phyloP scores from a whole-genome alignment of 164 flowering plant genomes.

The Piper longum region DNA sequence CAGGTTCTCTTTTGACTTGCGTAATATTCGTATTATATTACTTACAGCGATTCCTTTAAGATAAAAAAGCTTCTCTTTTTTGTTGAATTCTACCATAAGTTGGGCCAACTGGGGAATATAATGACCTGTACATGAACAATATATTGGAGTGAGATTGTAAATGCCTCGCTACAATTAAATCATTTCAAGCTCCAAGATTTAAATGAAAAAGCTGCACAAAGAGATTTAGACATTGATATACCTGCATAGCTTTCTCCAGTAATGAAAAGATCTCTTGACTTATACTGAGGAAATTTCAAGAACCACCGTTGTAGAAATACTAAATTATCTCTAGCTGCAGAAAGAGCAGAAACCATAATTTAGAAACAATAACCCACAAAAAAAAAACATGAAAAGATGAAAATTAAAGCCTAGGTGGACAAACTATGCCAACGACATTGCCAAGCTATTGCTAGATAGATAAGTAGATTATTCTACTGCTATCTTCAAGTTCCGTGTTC shows the following conservation, averaged over 20 bases:
- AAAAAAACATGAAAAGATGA: too few species aligned
- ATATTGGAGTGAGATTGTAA: too few species aligned
- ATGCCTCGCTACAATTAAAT: too few species aligned
- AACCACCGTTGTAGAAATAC: slow-evolving; percentile 51
- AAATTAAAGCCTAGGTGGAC: too few species aligned
- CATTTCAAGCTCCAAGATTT: background rate
- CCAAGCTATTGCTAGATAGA: too few species aligned
- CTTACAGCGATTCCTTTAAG: slow-evolving; percentile 34
- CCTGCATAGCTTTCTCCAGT: slow-evolving; percentile 76
- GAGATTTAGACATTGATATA: slow-evolving; percentile 7
- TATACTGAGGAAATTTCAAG: slow-evolving; percentile 45
- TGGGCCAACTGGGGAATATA: slow-evolving; percentile 84
- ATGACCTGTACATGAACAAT: slow-evolving; percentile 35
- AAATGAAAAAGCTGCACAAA: background rate
- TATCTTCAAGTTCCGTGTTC: too few species aligned
- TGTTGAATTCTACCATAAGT: slow-evolving; percentile 51
- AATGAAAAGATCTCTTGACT: slow-evolving; percentile 37
- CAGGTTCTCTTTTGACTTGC: too few species aligned
- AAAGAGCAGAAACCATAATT: background rate
- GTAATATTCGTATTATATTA: slow-evolving; percentile 1
- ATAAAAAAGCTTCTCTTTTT: slow-evolving; percentile 32
- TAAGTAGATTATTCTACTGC: too few species aligned
- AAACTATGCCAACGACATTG: too few species aligned
- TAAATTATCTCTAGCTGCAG: slow-evolving; percentile 51
- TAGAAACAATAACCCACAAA: too few species aligned